Evolutionary conservation across 768 basidiomycete genomes (phyloP), one percentile per base, ranked within the genome.

Genomic region (Cyclocybe aegerita): DNA sequence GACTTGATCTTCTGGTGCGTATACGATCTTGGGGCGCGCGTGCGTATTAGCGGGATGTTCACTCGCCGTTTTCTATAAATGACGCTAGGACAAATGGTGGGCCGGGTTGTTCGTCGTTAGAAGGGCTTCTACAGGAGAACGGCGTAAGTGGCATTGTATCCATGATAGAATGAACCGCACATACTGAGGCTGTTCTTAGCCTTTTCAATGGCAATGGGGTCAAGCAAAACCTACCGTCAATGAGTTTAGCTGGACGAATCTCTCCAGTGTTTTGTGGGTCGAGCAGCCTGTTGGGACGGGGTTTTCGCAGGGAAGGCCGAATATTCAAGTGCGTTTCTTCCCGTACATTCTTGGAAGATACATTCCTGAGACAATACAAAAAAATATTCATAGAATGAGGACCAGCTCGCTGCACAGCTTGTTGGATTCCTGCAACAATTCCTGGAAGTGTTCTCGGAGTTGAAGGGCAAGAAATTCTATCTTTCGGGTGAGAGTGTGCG

Each of bases 261-360:
- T 90, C 7, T 87, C 86, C 2, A 88, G 83, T 48, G 66, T 89
- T 6, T 68, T 90, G 12, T 91, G 78, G 74, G 79, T 90, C 9
- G 89, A 91, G 55, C 89, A 90, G 55, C 88, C 88, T 3, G 82
- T 90, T 30, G 88, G 88, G 4, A 90, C 88, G 4, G 88, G 88
- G 0, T 90, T 83, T 63, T 85, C 85, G 2, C 85, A 85, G 52
- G 88, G 88, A 12, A 70, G 53, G 10, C 86, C 88, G 0, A 80
- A 83, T 50, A 82, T 83, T 54, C 65, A 73, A 63, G 78, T 88
- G 55, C 54, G 78, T 43, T 12, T 34, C 31, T 37, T 62, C 43
- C 15, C 33, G 11, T 32, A 12, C 31, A 6, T 9, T 43, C 15
- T 53, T 35, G n/a, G 29, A 16, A 33, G 3, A 11, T 14, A 3